Base-by-base conservation (phyloP, 805 yeast genomes). In the Candida maesae region DNA sequence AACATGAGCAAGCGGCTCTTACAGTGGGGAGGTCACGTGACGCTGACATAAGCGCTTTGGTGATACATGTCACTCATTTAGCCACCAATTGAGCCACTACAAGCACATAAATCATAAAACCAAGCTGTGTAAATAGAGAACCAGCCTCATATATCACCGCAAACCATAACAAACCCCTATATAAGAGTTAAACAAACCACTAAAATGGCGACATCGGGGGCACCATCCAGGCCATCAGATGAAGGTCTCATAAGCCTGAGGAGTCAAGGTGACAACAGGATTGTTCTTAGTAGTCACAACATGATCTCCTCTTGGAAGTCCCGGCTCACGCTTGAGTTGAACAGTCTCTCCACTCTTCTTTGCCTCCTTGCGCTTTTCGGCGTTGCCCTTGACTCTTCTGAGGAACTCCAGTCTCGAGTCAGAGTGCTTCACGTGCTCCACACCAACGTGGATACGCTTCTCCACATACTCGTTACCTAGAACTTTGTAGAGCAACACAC, bases 371-470 rank as follows among this genome's bases (percentile, higher is more conserved):
- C 81, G 83, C 79, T 78, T 79, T 61, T 85, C 89, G 69, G 95
- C 95, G 74, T 90, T 91, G 66, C 79, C 70, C 81, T 90, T 90
- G 67, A 91, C 97, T 78, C 98, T 86, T 81, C 84, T 81, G 74
- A 91, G 79, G 76, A 91, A 91, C 76, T 91, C 97, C 71, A 85
- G 84, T 78, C 98, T 89, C 79, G 97, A 91, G 77, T 90, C 91
- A 67, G 97, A 91, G 86, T 90, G 98, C 79, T 88, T 89, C 67
- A 91, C 79, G 78, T 91, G 98, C 80, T 91, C 98, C 65, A 91
- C 81, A 76, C 95, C 90, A 72, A 91, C 78, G 83, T 88, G 88
- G 66, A 91, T 80, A 75, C 96, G 88, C 84, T 91, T 91, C 80
- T 91, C 97, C 58, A 91, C 64, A 85, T 89, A 91, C 78, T 96